A percentile compares a stretch with the other conserved stretches of the same genome.
Evolutionary conservation across 2,329 filamentous ascomycete species (phyloP).

Genomic region (Pyrenophora graminea): DNA sequence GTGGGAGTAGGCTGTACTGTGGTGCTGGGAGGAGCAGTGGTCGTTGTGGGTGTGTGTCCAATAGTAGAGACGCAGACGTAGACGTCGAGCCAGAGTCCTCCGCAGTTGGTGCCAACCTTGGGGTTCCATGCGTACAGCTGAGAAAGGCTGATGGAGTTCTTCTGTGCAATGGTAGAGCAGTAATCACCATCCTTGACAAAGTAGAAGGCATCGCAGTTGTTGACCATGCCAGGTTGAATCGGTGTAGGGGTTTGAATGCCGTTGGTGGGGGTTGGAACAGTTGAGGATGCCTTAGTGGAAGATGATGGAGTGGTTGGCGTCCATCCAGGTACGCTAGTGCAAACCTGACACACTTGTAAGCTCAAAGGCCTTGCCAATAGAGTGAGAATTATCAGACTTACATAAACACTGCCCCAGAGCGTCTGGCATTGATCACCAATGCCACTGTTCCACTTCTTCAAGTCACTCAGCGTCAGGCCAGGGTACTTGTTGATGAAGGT

Average conservation of each 20-base stretch:
- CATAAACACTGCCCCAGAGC: constrained; percentile 15
- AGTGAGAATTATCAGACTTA: neutral
- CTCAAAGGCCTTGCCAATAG: neutral
- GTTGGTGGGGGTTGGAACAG: neutral
- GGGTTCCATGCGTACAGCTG: neutral
- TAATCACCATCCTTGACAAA: neutral
- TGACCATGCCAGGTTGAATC: constrained; percentile 7
- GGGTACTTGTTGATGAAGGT: neutral
- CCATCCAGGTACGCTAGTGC: constrained; percentile 11
- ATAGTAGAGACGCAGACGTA: neutral
- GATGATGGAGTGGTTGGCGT: constrained; percentile 2
- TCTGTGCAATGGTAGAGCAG: neutral
- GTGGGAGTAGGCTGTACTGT: neutral
- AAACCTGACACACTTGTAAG: constrained; percentile 1
- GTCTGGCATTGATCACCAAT: constrained; percentile 1
- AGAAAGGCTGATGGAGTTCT: neutral
- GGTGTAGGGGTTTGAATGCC: constrained; percentile 5
- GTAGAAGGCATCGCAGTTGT: constrained; percentile 10
- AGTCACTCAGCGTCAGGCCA: neutral
- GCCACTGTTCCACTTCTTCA: constrained; percentile 1
- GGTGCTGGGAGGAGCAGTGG: neutral
- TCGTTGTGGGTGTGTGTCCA: neutral
- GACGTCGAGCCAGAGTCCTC: neutral
- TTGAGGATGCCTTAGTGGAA: constrained; percentile 5
- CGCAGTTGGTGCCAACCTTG: neutral